Percentiles rank a stretch among this genome's conserved stretches.
Evolutionary conservation across 371 early-diverging fungal genomes (phyloP).

Genomic region (Mortierella sp.): DNA sequence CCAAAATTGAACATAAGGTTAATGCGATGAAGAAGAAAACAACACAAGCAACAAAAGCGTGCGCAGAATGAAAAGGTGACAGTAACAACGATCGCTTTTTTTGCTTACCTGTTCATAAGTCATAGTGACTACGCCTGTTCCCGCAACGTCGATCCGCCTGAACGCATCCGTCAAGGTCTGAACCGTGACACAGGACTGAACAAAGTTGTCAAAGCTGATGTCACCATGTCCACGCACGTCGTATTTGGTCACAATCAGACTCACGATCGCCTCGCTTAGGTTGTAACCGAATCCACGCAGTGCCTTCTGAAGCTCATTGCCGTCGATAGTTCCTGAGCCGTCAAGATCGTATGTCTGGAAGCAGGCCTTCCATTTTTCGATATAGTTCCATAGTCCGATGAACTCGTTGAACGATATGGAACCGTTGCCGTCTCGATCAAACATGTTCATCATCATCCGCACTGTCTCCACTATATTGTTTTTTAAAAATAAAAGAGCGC

Average conservation of each 20-base stretch:
- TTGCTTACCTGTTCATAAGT: constrained; percentile 81
- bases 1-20: neutral
- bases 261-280: constrained; percentile 55
- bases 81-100: neutral
- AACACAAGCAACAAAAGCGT: no score
- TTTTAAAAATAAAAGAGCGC: neutral
- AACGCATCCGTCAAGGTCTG: constrained; percentile 83
- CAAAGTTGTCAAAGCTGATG: constrained; percentile 90
- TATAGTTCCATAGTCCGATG: constrained; percentile 78
- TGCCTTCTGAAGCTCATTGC: constrained; percentile 76
- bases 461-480: constrained; percentile 54
- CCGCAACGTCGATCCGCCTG: constrained; percentile 75
- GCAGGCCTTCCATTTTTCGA: constrained; percentile 80
- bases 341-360: constrained; percentile 87
- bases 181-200: constrained; percentile 84
- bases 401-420: constrained; percentile 86
- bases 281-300: constrained; percentile 77
- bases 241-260: constrained; percentile 75
- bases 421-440: constrained; percentile 69
- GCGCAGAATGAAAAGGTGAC: no score
- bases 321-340: constrained; percentile 81
- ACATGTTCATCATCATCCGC: constrained; percentile 66
- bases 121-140: constrained; percentile 82
- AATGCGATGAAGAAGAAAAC: neutral
- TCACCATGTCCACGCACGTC: constrained; percentile 77